phyloP scores from a whole-genome alignment of 2,329 filamentous ascomycete genomes.

The Metarhizium brunneum region DNA sequence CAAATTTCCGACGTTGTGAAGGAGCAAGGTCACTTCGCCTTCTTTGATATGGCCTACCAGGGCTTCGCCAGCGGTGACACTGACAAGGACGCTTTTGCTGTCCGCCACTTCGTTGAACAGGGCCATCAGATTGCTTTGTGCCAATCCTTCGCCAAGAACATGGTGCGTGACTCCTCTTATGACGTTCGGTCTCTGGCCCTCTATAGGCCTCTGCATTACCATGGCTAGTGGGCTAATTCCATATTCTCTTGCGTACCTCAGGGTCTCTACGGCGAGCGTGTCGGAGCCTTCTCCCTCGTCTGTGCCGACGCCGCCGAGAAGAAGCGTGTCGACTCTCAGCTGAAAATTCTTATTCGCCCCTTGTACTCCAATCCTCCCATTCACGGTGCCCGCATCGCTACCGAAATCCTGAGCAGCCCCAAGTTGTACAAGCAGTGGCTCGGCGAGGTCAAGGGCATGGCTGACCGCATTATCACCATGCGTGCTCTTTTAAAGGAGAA shows the following conservation, averaged over 20 bases:
- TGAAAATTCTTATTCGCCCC: constrained; percentile 96
- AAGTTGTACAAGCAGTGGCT: constrained; percentile 90
- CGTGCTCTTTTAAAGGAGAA: constrained; percentile 88
- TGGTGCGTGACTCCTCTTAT: constrained; percentile 45
- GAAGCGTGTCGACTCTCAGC: constrained; percentile 90
- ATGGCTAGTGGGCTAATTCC: background rate
- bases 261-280: constrained; percentile 97
- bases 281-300: constrained; percentile 91
- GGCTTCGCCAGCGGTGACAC: constrained; percentile 92
- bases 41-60: constrained; percentile 99
- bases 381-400: constrained; percentile 90
- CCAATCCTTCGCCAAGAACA: constrained; percentile 99
- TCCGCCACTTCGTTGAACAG: constrained; percentile 87
- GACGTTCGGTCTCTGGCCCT: background rate
- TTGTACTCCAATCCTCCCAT: constrained; percentile 98
- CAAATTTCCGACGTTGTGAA: constrained; percentile 83
- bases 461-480: constrained; percentile 98
- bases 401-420: constrained; percentile 80
- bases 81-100: constrained; percentile 84
- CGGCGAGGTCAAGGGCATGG: constrained; percentile 95
- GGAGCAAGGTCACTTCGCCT: constrained; percentile 78
- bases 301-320: constrained; percentile 80
- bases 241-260: constrained; percentile 19
- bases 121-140: constrained; percentile 82
- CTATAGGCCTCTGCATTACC: background rate